A percentile compares a stretch with the other conserved stretches of the same genome.
Conservation (phyloP, 208 protist species). For the Acanthamoeba castellanii region DNA sequence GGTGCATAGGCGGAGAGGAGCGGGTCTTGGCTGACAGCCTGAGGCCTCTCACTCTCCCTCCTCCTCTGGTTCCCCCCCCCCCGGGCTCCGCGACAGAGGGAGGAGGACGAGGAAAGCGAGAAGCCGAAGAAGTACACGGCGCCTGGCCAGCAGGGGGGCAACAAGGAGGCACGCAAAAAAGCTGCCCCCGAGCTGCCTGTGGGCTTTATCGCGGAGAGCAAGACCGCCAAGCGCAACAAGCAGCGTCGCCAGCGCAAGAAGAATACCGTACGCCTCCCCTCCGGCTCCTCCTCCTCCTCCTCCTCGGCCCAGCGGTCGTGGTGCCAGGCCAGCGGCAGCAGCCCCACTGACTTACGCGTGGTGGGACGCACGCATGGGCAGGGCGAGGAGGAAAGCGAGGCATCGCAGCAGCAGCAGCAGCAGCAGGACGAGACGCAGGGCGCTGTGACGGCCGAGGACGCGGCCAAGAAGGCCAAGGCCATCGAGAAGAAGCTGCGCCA, state of each 20-base stretch:
- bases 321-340: too few species aligned
- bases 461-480: constrained; percentile 23
- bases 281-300: not conserved
- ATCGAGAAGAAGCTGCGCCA: constrained; percentile 63
- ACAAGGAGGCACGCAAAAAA: not conserved
- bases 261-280: not conserved
- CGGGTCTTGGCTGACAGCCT: not conserved
- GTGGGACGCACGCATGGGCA: too few species aligned
- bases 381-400: constrained; percentile 1
- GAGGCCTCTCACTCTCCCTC: too few species aligned
- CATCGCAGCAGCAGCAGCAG: not conserved
- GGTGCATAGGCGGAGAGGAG: too few species aligned
- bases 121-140: not conserved
- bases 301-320: not conserved
- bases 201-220: constrained; percentile 1
- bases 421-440: not conserved
- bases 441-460: not conserved
- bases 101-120: constrained; percentile 19
- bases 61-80: too few species aligned
- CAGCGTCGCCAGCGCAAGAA: not conserved
- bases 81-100: not conserved
- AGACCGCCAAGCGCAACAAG: constrained; percentile 53
- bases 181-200: not conserved
- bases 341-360: too few species aligned
- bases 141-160: not conserved